Conservation (phyloP, 768 basidiomycete species). For the Dioszegia crocea region DNA sequence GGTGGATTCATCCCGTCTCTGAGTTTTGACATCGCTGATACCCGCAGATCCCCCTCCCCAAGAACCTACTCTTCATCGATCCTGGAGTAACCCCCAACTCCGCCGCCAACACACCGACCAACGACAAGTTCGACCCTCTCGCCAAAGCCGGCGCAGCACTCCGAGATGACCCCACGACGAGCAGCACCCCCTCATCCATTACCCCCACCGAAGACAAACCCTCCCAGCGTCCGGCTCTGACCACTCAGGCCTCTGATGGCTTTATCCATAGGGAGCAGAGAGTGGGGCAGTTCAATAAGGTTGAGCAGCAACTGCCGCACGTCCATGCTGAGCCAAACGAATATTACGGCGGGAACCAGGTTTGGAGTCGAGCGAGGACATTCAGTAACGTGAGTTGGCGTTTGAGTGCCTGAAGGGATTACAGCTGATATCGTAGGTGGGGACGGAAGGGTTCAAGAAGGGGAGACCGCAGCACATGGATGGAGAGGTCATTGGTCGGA, state of each 20-base stretch:
- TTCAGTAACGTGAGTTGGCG: constrained; percentile 70
- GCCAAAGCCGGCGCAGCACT: constrained; percentile 19
- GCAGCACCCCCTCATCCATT: neutral
- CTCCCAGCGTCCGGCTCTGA: too few species aligned
- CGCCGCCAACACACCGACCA: constrained; percentile 25
- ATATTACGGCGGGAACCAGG: constrained; percentile 78
- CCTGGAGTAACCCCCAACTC: constrained; percentile 38
- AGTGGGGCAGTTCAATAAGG: constrained; percentile 25
- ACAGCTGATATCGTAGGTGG: constrained; percentile 55
- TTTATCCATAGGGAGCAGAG: neutral
- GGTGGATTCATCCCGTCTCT: neutral
- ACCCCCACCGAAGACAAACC: constrained; percentile 8
- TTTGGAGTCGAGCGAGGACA: constrained; percentile 75
- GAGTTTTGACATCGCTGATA: neutral
- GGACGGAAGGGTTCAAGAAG: constrained; percentile 68
- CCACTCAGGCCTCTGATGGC: neutral
- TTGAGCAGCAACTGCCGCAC: constrained; percentile 34
- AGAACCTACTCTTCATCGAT: constrained; percentile 49
- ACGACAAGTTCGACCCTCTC: constrained; percentile 19
- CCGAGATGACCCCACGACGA: neutral
- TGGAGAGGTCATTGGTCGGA: constrained; percentile 67
- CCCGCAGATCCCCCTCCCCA: constrained; percentile 40
- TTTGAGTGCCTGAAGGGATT: neutral
- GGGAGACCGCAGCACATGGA: constrained; percentile 68
- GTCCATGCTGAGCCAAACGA: constrained; percentile 67